Percentiles rank a stretch among this genome's conserved stretches.
phyloP scores from a whole-genome alignment of 2,329 filamentous ascomycete species.

The Aspergillus niger region DNA sequence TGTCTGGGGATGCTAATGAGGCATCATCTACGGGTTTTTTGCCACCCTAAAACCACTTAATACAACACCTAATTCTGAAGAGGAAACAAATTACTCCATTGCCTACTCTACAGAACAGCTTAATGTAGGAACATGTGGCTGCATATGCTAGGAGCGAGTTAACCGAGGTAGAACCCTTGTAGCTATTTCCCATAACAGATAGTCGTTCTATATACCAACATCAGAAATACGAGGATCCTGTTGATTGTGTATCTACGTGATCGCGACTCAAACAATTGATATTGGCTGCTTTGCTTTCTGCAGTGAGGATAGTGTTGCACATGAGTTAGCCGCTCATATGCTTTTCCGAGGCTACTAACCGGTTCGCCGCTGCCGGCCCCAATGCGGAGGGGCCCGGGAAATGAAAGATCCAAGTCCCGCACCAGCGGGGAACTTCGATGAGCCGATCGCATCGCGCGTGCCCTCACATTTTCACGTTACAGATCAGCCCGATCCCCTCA shows the following conservation, averaged over 20 bases:
- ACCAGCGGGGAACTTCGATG: conserved; percentile 23
- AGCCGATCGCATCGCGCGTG: conserved; percentile 22
- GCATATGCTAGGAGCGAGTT: background rate
- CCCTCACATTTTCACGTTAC: conserved; percentile 15
- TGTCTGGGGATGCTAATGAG: background rate
- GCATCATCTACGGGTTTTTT: background rate
- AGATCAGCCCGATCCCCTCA: conserved; percentile 15
- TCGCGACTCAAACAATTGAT: too few species aligned
- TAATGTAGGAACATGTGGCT: background rate
- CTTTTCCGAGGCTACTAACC: conserved; percentile 12
- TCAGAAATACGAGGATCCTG: too few species aligned
- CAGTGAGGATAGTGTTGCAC: background rate
- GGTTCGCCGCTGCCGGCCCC: conserved; percentile 5
- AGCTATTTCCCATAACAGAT: background rate
- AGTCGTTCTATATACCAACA: background rate
- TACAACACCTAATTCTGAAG: background rate
- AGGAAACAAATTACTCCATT: background rate
- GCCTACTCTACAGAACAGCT: background rate
- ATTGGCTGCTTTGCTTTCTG: too few species aligned
- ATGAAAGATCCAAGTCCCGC: conserved; percentile 19
- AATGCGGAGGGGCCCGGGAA: conserved; percentile 29
- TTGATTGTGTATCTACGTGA: too few species aligned
- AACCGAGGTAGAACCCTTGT: background rate
- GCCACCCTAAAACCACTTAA: background rate
- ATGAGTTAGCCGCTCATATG: background rate